Conservation (phyloP, 176 grass and related monocot genomes). For the Sorghum bicolor region Sorghum_bicolor_NCBIv3 NC_012871.2:23345501-23346000, state of each 20-base stretch:
- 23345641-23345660: constrained; percentile 33
- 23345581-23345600: constrained; percentile 48
- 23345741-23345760: constrained; percentile 38
- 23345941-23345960: constrained; percentile 82
- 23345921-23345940: constrained; percentile 83
- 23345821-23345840: constrained; percentile 48
- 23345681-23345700: constrained; percentile 55
- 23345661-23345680: constrained; percentile 50
- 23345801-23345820: constrained; percentile 27
- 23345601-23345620: constrained; percentile 28
- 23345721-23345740: constrained; percentile 85
- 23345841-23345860: constrained; percentile 69
- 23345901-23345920: constrained; percentile 76
- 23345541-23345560: constrained; percentile 57
- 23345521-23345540: constrained; percentile 64
- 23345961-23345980: constrained; percentile 60
- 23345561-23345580: constrained; percentile 51
- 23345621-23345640: constrained; percentile 36
- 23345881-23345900: constrained; percentile 55
- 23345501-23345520: constrained; percentile 53
- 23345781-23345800: constrained; percentile 14
- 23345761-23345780: constrained; percentile 20
- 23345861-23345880: constrained; percentile 59
- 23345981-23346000: constrained; percentile 50
- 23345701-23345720: constrained; percentile 70